Conservation (phyloP, 2,329 filamentous ascomycete species). For the Colletotrichum cereale region DNA sequence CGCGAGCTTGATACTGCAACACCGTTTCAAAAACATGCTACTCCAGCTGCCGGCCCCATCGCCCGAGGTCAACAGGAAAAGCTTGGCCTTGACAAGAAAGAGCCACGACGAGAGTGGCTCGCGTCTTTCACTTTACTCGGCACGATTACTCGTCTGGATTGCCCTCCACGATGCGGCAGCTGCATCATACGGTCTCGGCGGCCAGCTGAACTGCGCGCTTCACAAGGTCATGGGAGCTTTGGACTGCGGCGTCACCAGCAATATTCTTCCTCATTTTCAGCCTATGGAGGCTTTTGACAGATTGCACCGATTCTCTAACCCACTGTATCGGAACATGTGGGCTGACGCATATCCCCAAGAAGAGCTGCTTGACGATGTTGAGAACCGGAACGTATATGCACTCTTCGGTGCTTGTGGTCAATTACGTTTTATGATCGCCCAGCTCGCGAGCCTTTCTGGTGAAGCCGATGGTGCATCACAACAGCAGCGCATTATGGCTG, state of each 20-base stretch:
- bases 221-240: slow-evolving; percentile 40
- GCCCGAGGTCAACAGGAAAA: slow-evolving; percentile 35
- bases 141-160: slow-evolving; percentile 51
- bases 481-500: slow-evolving; percentile 36
- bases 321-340: slow-evolving; percentile 51
- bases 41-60: slow-evolving; percentile 33
- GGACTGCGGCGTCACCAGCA: background rate
- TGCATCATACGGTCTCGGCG: slow-evolving; percentile 49
- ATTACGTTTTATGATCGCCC: slow-evolving; percentile 49
- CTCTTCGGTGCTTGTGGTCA: slow-evolving; percentile 48
- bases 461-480: slow-evolving; percentile 42
- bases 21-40: slow-evolving; percentile 42
- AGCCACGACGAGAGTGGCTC: slow-evolving; percentile 19
- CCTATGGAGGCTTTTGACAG: slow-evolving; percentile 44
- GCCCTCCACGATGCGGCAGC: slow-evolving; percentile 48
- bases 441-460: slow-evolving; percentile 43
- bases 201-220: slow-evolving; percentile 48
- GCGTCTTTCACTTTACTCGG: slow-evolving; percentile 49
- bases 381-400: slow-evolving; percentile 50
- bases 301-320: slow-evolving; percentile 50
- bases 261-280: slow-evolving; percentile 21
- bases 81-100: slow-evolving; percentile 19
- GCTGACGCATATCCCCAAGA: slow-evolving; percentile 49
- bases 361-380: slow-evolving; percentile 51
- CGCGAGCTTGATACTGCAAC: slow-evolving; percentile 48